These are phyloP conservation scores for Fusarium fracticaudum DNA, from an alignment of 2,329 filamentous ascomycete genomes.

Conservation along the genomic window DNA sequence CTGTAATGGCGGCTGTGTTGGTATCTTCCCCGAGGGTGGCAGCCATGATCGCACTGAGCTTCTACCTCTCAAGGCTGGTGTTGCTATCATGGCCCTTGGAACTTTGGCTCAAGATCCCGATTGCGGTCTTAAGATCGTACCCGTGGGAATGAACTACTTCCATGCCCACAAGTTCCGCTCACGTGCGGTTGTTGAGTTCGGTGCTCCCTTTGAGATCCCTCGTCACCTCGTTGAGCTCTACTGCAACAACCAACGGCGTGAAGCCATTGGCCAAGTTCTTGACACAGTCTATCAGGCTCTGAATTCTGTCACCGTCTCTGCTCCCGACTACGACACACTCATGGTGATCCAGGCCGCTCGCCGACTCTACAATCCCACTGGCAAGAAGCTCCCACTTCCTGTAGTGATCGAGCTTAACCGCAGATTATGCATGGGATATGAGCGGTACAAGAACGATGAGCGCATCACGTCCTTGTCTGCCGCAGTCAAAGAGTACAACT, in stretches of 20 bases:
- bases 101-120: constrained; percentile 85
- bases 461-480: constrained; percentile 80
- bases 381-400: constrained; percentile 90
- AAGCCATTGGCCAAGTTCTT: constrained; percentile 85
- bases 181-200: constrained; percentile 94
- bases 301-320: constrained; percentile 88
- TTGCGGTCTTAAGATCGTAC: constrained; percentile 92
- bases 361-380: constrained; percentile 91
- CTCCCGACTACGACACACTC: constrained; percentile 93
- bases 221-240: constrained; percentile 86
- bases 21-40: constrained; percentile 96
- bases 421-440: constrained; percentile 89
- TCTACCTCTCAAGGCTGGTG: constrained; percentile 91
- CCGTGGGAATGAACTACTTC: constrained; percentile 99
- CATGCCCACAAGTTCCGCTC: constrained; percentile 98
- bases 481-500: constrained; percentile 86
- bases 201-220: constrained; percentile 86
- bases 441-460: constrained; percentile 89
- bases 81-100: constrained; percentile 97
- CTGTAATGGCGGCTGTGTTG: constrained; percentile 85
- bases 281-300: constrained; percentile 88
- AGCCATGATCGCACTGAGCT: constrained; percentile 95
- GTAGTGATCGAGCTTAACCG: constrained; percentile 95
- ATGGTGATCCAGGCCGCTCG: constrained; percentile 97
- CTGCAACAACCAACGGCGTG: constrained; percentile 81